Evolutionary conservation across 331 rosid genomes (phyloP).

Genomic region (Acacia pycnantha): DNA sequence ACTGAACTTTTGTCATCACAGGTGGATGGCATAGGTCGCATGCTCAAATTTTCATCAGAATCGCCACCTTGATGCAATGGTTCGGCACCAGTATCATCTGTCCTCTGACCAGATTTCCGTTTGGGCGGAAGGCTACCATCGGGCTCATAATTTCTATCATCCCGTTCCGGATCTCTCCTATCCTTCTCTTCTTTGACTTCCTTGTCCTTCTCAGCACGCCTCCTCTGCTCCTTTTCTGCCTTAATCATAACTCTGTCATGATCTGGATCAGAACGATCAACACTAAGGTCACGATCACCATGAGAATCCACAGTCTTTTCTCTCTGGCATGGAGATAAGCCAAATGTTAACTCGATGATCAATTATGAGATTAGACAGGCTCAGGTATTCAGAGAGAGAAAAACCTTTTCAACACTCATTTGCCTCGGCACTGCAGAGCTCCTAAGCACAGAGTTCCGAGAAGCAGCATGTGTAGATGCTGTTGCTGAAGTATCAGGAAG

Average conservation of each 20-base stretch:
- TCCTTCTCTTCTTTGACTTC: constrained; percentile 82
- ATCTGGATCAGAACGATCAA: constrained; percentile 82
- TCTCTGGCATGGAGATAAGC: constrained; percentile 55
- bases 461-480: constrained; percentile 48
- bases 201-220: constrained; percentile 77
- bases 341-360: constrained; percentile 36
- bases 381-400: constrained; percentile 7
- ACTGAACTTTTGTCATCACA: constrained; percentile 65
- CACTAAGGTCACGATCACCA: constrained; percentile 80
- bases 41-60: constrained; percentile 68
- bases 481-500: constrained; percentile 78
- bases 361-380: constrained; percentile 28
- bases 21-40: constrained; percentile 60
- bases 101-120: constrained; percentile 59
- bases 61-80: constrained; percentile 48
- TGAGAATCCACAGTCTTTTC: constrained; percentile 64
- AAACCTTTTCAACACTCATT: constrained; percentile 77
- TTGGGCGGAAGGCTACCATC: constrained; percentile 62
- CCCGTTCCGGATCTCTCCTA: constrained; percentile 64
- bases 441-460: constrained; percentile 69
- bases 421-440: constrained; percentile 83
- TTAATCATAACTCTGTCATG: constrained; percentile 64
- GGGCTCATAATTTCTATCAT: constrained; percentile 77
- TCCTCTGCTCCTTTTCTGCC: constrained; percentile 71
- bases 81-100: constrained; percentile 70